Percentiles rank a stretch among this genome's conserved stretches.
Evolutionary conservation across 179 eudicot species (phyloP).

Genomic region (Spinacia oleracea): DNA sequence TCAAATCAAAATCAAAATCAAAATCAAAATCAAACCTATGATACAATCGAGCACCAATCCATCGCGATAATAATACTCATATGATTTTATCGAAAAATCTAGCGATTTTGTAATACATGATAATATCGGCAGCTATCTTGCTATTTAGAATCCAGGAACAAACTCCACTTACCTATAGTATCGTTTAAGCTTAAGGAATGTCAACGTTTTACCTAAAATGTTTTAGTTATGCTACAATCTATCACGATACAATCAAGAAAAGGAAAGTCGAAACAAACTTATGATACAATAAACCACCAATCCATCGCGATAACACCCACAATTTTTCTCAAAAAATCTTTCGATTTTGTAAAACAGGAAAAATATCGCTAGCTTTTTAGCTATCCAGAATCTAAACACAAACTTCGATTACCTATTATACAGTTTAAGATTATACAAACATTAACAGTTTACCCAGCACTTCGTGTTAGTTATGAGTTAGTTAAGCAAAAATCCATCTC

Average conservation of each 20-base stretch:
- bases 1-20: too few relatives aligned
- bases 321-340: not conserved
- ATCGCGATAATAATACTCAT: not conserved
- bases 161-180: too few relatives aligned
- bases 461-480: too few relatives aligned
- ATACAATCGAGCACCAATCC: not conserved
- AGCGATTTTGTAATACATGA: not conserved
- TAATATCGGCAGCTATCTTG: too few relatives aligned
- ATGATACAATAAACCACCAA: not conserved
- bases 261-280: slow-evolving; percentile 6
- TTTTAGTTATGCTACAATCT: too few relatives aligned
- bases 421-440: too few relatives aligned
- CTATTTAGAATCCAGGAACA: too few relatives aligned
- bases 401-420: too few relatives aligned
- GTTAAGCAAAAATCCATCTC: too few relatives aligned
- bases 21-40: slow-evolving; percentile 1
- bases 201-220: too few relatives aligned
- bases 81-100: not conserved
- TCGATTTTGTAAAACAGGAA: not conserved
- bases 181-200: too few relatives aligned
- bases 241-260: not conserved
- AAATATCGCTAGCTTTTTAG: not conserved
- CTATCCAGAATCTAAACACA: not conserved
- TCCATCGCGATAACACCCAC: not conserved
- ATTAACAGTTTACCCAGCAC: too few relatives aligned